These are phyloP conservation scores for Tieghemostelium lacteum DNA, from an alignment of 78 protist genomes.

Conservation along the genomic window DNA sequence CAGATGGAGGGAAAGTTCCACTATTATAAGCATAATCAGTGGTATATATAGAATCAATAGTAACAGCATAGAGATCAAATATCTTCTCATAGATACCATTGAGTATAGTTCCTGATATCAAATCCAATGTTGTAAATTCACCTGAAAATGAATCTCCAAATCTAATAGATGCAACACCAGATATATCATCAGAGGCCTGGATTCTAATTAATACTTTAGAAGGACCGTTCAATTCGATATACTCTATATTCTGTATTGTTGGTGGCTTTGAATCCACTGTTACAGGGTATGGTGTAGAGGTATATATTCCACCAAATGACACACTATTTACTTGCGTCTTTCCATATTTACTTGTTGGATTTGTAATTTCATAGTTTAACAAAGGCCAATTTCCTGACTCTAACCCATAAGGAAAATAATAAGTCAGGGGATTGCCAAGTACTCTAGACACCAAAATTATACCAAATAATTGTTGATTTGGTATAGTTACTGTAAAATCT, in stretches of 20 bases:
- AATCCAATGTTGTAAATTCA: not conserved
- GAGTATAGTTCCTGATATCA: constrained; percentile 1
- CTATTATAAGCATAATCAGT: too few species aligned
- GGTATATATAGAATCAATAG: not conserved
- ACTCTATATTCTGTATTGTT: not conserved
- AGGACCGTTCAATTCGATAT: not conserved
- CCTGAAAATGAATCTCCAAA: not conserved
- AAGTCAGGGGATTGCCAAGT: too few species aligned
- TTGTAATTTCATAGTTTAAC: too few species aligned
- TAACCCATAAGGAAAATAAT: too few species aligned
- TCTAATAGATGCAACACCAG: not conserved
- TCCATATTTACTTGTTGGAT: too few species aligned
- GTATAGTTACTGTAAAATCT: too few species aligned
- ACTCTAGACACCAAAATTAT: too few species aligned
- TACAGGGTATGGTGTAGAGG: not conserved
- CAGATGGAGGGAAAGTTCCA: not conserved
- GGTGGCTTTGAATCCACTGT: not conserved
- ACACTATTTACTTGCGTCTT: too few species aligned
- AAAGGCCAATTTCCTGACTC: too few species aligned
- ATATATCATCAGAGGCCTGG: not conserved
- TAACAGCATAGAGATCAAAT: not conserved
- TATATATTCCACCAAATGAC: not conserved
- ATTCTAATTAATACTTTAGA: not conserved
- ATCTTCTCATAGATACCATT: constrained; percentile 23
- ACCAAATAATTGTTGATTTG: too few species aligned